Conservation (phyloP, 73 alveolate genomes). For the Durusdinium trenchii region DNA sequence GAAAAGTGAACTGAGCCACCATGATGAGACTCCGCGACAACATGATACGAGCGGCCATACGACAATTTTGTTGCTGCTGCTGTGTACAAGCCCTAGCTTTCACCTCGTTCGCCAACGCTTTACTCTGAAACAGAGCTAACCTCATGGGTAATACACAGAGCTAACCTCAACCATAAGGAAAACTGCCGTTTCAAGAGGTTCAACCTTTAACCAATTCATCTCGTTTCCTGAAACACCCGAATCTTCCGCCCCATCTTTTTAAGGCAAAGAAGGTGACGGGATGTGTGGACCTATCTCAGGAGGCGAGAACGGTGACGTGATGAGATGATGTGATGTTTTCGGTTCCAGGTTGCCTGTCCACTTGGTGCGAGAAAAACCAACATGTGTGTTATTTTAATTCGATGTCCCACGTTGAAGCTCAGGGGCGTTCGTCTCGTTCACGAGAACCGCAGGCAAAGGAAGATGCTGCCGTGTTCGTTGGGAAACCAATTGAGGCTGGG, state of each 20-base stretch:
- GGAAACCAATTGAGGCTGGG: background rate
- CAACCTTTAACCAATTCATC: background rate
- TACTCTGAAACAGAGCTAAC: background rate
- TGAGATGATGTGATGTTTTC: background rate
- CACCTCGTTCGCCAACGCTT: background rate
- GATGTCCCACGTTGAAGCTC: no score
- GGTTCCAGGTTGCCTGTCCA: no score
- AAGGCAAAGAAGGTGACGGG: slow-evolving; percentile 12
- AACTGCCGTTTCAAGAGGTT: background rate
- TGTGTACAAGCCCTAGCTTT: background rate
- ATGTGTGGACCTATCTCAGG: slow-evolving; percentile 29
- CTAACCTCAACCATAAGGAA: background rate
- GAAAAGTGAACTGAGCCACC: background rate
- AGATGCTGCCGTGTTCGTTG: background rate
- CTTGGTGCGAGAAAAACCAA: no score
- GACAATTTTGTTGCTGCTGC: slow-evolving; percentile 4
- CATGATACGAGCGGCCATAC: background rate
- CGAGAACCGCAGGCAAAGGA: background rate
- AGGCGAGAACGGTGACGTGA: background rate
- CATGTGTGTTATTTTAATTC: no score
- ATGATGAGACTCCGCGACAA: background rate
- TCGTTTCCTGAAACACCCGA: background rate
- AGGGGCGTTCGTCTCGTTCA: no score
- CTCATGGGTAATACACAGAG: background rate
- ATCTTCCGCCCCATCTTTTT: background rate